Base-by-base conservation (phyloP, 2,329 filamentous ascomycete genomes). In the Hymenoscyphus repandus region DNA sequence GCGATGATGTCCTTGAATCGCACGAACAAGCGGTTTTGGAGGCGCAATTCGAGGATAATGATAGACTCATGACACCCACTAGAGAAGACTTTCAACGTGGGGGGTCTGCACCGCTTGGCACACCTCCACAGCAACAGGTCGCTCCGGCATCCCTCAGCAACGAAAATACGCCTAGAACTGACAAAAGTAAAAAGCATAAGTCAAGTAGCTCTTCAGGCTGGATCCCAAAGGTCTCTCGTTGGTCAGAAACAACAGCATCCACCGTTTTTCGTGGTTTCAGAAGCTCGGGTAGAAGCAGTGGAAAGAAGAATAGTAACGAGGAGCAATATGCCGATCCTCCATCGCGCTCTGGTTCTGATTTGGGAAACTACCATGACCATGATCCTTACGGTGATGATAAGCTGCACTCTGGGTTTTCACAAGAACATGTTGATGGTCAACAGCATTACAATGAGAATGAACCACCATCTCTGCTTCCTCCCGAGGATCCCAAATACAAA, bases 191-290 rank as follows among this genome's bases (percentile, higher is more conserved):
- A 68, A 96, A 95, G 72, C 88, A 95, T 72, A 95, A 95, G 68
- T 92, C 89, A 1, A 86, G 80, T 64, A 83, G 83, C 51, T 93
- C 90, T 0, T 89, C 88, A 0, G 75, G 79, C 46, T 83, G 82
- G 75, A 87, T 95, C 55, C 90, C 91, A 20, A 96, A 95, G 73
- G 91, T 96, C 56, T 97, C 93, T 5, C 82, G 93, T 39, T 99
- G 93, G 93, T 97, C 92, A 0, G 93, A 95, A 71, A 97, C 92
- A 2, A 99, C 93, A 0, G 81, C 91, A 3, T 96, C 90, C 0
- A 95, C 90, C 54, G 83, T 90, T 39, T 85, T 88, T 40, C 86
- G 86, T 60, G 86, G 85, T 37, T 86, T 91, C 67, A 82, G 86
- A 37, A 82, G 80, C 62, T 88, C 82, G 61, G 76, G 74, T 40